These are phyloP conservation scores for Daedaleopsis sinensis DNA, from an alignment of 768 basidiomycete species.

Conservation along the genomic window DNA sequence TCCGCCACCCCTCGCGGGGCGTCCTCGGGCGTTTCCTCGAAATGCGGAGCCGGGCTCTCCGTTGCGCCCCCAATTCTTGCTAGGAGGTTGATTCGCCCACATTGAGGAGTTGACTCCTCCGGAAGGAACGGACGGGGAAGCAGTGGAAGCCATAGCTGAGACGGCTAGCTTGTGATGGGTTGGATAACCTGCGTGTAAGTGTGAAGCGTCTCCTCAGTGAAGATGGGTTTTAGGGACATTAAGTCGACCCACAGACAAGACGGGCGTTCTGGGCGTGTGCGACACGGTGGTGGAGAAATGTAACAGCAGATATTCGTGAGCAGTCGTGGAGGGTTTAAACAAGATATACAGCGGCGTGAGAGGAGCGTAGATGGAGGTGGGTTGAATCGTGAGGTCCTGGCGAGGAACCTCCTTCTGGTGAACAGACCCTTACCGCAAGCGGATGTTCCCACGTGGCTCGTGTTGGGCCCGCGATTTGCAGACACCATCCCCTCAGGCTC, in stretches of 20 bases:
- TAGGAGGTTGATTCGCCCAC: constrained; percentile 26
- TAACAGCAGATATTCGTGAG: constrained; percentile 1
- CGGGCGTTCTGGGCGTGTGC: background rate
- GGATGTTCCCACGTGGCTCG: constrained; percentile 18
- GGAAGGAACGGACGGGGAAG: constrained; percentile 20
- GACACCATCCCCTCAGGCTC: background rate
- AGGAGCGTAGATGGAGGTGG: constrained; percentile 6
- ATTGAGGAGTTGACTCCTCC: constrained; percentile 24
- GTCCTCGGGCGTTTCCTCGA: constrained; percentile 23
- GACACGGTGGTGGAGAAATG: background rate
- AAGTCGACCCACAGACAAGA: constrained; percentile 9
- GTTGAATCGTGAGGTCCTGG: constrained; percentile 10
- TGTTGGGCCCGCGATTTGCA: constrained; percentile 6
- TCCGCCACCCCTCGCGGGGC: constrained; percentile 29
- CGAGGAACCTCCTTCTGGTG: constrained; percentile 15
- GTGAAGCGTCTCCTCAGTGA: constrained; percentile 8
- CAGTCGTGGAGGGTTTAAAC: background rate
- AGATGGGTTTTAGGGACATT: background rate
- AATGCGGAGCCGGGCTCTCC: constrained; percentile 29
- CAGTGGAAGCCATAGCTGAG: constrained; percentile 26
- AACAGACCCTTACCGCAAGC: constrained; percentile 10
- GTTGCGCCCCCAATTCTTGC: constrained; percentile 23
- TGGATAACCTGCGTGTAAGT: constrained; percentile 2
- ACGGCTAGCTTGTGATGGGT: constrained; percentile 3
- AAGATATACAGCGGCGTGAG: constrained; percentile 12